Evolutionary conservation across 176 grass and related monocot species (phyloP).

Genomic region (Aegilops tauschii): DNA sequence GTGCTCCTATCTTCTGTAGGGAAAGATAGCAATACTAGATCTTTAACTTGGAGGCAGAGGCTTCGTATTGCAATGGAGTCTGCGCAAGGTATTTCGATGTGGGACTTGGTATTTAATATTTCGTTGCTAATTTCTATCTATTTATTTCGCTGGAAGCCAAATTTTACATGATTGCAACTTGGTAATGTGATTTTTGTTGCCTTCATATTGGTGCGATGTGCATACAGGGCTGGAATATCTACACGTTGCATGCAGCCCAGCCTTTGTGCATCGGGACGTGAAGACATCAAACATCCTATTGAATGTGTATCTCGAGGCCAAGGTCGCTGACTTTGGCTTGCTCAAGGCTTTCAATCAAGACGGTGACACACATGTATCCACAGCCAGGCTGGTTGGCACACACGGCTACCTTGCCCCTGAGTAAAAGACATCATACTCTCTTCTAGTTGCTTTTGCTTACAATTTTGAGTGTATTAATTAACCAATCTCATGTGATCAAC

Average conservation of each 20-base stretch:
- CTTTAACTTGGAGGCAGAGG: constrained; percentile 45
- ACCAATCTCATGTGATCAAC: not conserved
- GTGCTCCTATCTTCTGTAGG: not conserved
- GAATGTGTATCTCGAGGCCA: constrained; percentile 48
- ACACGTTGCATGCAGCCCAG: constrained; percentile 46
- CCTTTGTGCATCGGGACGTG: constrained; percentile 55
- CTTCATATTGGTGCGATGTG: not conserved
- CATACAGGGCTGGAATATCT: constrained; percentile 56
- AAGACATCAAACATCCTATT: constrained; percentile 62
- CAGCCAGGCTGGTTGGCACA: constrained; percentile 29
- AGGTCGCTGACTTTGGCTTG: constrained; percentile 74
- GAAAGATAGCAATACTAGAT: not conserved
- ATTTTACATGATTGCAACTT: not conserved
- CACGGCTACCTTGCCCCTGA: constrained; percentile 59
- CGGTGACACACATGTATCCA: constrained; percentile 36
- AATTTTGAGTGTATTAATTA: not conserved
- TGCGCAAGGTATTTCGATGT: constrained; percentile 38
- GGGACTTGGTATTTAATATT: not conserved
- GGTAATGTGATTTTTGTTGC: not conserved
- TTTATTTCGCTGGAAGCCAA: not conserved
- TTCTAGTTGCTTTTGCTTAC: not conserved
- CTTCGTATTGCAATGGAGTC: constrained; percentile 50
- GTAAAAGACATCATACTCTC: not conserved
- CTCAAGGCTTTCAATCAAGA: constrained; percentile 31
- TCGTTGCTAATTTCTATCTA: not conserved